phyloP scores from a whole-genome alignment of 371 early-diverging fungal species.

The Mucor circinelloides region DNA sequence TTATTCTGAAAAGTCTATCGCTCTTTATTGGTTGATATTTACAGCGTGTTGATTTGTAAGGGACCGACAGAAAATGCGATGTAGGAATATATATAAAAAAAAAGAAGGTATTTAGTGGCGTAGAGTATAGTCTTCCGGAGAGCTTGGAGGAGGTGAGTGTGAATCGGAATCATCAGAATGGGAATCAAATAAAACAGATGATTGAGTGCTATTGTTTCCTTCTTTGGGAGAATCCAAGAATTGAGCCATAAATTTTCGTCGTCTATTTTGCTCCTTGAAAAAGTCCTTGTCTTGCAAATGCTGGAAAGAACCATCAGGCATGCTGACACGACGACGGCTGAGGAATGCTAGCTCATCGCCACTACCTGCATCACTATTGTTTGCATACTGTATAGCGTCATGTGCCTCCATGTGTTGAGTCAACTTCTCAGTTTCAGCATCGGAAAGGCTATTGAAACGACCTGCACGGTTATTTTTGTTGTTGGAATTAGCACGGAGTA shows the following conservation, averaged over 20 bases:
- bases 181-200: conserved; percentile 1
- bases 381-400: background rate
- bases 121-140: conserved; percentile 3
- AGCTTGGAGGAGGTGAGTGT: conserved; percentile 1
- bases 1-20: too few relatives aligned
- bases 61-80: too few relatives aligned
- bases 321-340: conserved; percentile 38
- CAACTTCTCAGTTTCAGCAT: conserved; percentile 6
- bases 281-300: conserved; percentile 23
- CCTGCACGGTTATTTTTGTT: background rate
- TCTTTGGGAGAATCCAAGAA: conserved; percentile 61
- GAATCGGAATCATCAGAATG: conserved; percentile 18
- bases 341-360: conserved; percentile 40
- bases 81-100: too few relatives aligned
- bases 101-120: background rate
- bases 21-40: too few relatives aligned
- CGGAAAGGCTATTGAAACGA: background rate
- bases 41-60: too few relatives aligned
- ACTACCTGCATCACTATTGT: conserved; percentile 37
- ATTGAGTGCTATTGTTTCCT: background rate
- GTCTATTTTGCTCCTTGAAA: conserved; percentile 27
- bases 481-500: conserved; percentile 13
- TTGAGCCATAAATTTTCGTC: conserved; percentile 77
- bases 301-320: conserved; percentile 28
- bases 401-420: conserved; percentile 1